phyloP scores from a whole-genome alignment of 352 stramenopile genomes.

The Pythium sp. region DNA sequence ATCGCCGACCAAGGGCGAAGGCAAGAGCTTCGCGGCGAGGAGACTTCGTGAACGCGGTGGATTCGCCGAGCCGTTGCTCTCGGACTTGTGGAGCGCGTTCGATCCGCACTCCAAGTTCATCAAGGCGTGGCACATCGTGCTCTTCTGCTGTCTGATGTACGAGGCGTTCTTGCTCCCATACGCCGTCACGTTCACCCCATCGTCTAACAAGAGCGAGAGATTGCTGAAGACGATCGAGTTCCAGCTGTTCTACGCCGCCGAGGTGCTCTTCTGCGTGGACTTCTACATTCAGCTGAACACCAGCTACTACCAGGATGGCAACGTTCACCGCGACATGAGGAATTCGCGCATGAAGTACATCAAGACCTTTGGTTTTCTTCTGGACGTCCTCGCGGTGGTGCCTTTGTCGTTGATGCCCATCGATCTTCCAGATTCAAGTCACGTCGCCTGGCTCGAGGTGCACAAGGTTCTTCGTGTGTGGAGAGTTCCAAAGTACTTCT shows the following conservation, averaged over 20 bases:
- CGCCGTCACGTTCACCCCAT: slow-evolving; percentile 23
- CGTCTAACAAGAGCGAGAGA: not conserved
- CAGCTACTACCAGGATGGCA: slow-evolving; percentile 45
- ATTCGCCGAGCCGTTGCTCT: slow-evolving; percentile 1
- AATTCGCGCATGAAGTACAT: slow-evolving; percentile 41
- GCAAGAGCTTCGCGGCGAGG: slow-evolving; percentile 1
- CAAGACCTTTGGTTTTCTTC: slow-evolving; percentile 40
- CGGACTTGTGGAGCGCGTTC: slow-evolving; percentile 34
- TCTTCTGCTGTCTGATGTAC: slow-evolving; percentile 48
- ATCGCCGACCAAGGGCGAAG: not conserved
- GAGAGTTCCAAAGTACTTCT: slow-evolving; percentile 37
- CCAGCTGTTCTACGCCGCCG: slow-evolving; percentile 34
- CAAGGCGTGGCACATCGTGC: slow-evolving; percentile 42
- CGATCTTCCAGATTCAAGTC: slow-evolving; percentile 9
- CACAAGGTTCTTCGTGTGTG: slow-evolving; percentile 37
- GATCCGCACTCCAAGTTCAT: slow-evolving; percentile 47
- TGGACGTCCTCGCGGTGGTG: slow-evolving; percentile 42
- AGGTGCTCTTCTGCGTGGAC: slow-evolving; percentile 49
- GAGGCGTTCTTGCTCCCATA: slow-evolving; percentile 52
- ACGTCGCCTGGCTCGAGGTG: slow-evolving; percentile 34
- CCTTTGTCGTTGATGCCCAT: slow-evolving; percentile 31
- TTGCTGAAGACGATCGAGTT: slow-evolving; percentile 5
- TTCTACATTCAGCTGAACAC: slow-evolving; percentile 60
- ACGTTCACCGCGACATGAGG: slow-evolving; percentile 26
- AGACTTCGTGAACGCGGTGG: not conserved